phyloP scores from a whole-genome alignment of 1,284 basidiomycete species.

The Wallemia mellicola region DNA sequence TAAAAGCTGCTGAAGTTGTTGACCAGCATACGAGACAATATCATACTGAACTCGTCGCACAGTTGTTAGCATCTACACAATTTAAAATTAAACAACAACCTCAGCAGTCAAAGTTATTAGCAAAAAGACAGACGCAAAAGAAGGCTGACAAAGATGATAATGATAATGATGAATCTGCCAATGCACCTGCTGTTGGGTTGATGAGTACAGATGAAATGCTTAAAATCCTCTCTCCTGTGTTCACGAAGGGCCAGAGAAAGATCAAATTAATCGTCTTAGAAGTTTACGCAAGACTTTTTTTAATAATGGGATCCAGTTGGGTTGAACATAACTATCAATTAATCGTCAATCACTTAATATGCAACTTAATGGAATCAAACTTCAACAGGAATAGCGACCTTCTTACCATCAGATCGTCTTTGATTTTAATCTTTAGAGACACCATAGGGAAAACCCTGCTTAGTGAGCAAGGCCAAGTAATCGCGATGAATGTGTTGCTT shows the following conservation, averaged over 20 bases:
- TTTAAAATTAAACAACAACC: slow-evolving; percentile 24
- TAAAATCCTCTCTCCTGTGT: slow-evolving; percentile 36
- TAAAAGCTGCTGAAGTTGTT: slow-evolving; percentile 45
- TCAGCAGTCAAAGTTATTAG: slow-evolving; percentile 12
- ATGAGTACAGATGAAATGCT: slow-evolving; percentile 57
- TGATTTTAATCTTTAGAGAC: slow-evolving; percentile 48
- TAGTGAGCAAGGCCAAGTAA: slow-evolving; percentile 72
- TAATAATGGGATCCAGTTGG: slow-evolving; percentile 40
- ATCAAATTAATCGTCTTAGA: slow-evolving; percentile 61
- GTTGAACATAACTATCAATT: slow-evolving; percentile 55
- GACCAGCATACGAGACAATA: slow-evolving; percentile 59
- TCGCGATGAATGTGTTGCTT: slow-evolving; percentile 60
- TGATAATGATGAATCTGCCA: slow-evolving; percentile 27
- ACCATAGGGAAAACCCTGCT: slow-evolving; percentile 64
- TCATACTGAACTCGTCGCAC: slow-evolving; percentile 47
- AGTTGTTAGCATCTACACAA: slow-evolving; percentile 60
- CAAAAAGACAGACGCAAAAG: slow-evolving; percentile 19
- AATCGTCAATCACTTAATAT: slow-evolving; percentile 39
- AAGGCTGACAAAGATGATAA: slow-evolving; percentile 25
- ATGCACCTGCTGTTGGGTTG: slow-evolving; percentile 24
- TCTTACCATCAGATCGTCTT: slow-evolving; percentile 37
- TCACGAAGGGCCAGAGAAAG: slow-evolving; percentile 41
- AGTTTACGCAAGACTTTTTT: slow-evolving; percentile 52
- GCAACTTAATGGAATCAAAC: slow-evolving; percentile 24
- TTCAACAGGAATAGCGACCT: slow-evolving; percentile 30